Conservation (phyloP, 148 eudicot genomes). For the Nepenthes gracilis region DNA sequence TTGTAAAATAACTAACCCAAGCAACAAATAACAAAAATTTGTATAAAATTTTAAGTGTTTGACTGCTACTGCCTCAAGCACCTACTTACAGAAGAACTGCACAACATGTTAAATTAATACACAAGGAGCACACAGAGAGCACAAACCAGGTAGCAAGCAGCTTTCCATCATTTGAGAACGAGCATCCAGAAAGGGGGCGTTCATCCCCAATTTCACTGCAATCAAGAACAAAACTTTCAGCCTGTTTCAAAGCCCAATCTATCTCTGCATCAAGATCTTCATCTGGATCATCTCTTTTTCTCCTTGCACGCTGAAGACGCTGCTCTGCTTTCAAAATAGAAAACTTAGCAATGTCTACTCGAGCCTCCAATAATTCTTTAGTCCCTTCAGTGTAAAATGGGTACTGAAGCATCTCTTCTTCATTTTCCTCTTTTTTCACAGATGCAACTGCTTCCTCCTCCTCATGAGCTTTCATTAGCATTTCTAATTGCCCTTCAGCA, state of each 20-base stretch:
- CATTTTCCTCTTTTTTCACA: constrained; percentile 32
- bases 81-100: too few species aligned
- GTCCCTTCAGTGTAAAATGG: constrained; percentile 90
- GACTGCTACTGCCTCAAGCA: too few species aligned
- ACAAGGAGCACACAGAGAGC: neutral
- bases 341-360: constrained; percentile 53
- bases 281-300: constrained; percentile 86
- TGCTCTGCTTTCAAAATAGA: constrained; percentile 52
- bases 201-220: constrained; percentile 92
- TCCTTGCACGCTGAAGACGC: constrained; percentile 64
- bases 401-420: constrained; percentile 59
- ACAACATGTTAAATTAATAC: neutral
- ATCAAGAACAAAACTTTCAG: constrained; percentile 51
- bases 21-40: too few species aligned
- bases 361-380: constrained; percentile 45
- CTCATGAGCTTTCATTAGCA: constrained; percentile 79
- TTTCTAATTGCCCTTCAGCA: constrained; percentile 83
- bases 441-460: constrained; percentile 67
- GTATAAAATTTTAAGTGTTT: too few species aligned
- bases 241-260: constrained; percentile 67
- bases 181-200: constrained; percentile 80
- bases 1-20: too few species aligned
- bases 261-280: constrained; percentile 90
- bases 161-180: constrained; percentile 63
- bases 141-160: constrained; percentile 84